Percentiles rank a stretch among this genome's conserved stretches.
Conservation (phyloP, 176 grass and related monocot genomes). For the Aegilops longissima region DNA sequence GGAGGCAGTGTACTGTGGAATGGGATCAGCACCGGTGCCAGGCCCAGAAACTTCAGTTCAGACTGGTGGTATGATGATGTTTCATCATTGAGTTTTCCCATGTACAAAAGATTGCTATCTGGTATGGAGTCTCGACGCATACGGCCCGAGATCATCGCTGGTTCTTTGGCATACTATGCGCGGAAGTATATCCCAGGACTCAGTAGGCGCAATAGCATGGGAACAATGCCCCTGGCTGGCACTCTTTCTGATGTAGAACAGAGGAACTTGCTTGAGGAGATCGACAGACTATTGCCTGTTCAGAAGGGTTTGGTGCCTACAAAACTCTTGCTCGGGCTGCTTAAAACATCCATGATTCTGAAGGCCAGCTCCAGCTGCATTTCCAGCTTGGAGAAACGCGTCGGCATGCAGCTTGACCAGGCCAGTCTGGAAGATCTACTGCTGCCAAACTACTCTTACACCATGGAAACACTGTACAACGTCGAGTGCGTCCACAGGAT, state of each 20-base stretch:
- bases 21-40: slow-evolving; percentile 85
- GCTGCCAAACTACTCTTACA: slow-evolving; percentile 79
- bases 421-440: slow-evolving; percentile 80
- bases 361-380: slow-evolving; percentile 59
- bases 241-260: slow-evolving; percentile 72
- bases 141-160: slow-evolving; percentile 62
- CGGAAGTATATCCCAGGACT: slow-evolving; percentile 81
- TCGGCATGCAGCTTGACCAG: slow-evolving; percentile 83
- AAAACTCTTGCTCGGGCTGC: slow-evolving; percentile 71
- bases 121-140: slow-evolving; percentile 75
- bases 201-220: slow-evolving; percentile 66
- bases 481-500: slow-evolving; percentile 88
- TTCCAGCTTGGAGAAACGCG: slow-evolving; percentile 71
- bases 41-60: slow-evolving; percentile 76
- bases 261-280: slow-evolving; percentile 77
- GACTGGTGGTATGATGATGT: slow-evolving; percentile 95
- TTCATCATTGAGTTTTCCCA: slow-evolving; percentile 62
- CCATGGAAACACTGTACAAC: slow-evolving; percentile 92
- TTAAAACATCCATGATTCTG: slow-evolving; percentile 84
- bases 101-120: slow-evolving; percentile 79
- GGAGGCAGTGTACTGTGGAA: slow-evolving; percentile 90
- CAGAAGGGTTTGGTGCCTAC: slow-evolving; percentile 68
- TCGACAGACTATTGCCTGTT: slow-evolving; percentile 62
- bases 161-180: slow-evolving; percentile 73
- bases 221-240: slow-evolving; percentile 26